phyloP scores from a whole-genome alignment of 2,329 filamentous ascomycete genomes.

The Hypoxylon sp. region DNA sequence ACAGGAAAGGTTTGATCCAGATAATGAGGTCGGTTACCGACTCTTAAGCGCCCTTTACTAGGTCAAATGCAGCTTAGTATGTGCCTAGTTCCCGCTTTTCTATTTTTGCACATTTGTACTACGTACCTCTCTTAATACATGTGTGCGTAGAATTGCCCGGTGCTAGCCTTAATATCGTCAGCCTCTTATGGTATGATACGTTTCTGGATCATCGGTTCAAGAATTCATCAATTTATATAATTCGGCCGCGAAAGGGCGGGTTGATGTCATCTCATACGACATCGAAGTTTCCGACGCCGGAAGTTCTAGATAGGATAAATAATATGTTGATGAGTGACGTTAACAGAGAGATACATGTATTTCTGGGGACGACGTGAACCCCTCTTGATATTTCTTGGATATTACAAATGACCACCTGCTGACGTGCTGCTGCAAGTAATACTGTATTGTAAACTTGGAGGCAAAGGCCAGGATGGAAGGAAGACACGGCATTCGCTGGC shows the following conservation, averaged over 20 bases:
- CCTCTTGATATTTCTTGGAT: constrained; percentile 16
- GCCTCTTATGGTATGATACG: constrained; percentile 10
- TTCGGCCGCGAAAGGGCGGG: neutral
- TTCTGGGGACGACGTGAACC: constrained; percentile 11
- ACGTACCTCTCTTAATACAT: neutral
- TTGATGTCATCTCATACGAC: constrained; percentile 6
- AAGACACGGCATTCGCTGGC: constrained; percentile 16
- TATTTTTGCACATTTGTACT: constrained; percentile 33
- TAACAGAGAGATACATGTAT: neutral
- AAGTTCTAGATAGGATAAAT: neutral
- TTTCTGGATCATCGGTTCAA: constrained; percentile 4
- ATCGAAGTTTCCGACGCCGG: constrained; percentile 1
- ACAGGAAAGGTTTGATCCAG: constrained; percentile 10
- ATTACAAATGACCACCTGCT: constrained; percentile 36
- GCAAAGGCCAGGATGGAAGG: constrained; percentile 10
- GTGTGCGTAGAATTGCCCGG: constrained; percentile 3
- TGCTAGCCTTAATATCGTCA: constrained; percentile 9
- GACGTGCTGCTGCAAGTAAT: constrained; percentile 46
- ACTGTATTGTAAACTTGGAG: constrained; percentile 22
- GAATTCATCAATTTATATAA: neutral
- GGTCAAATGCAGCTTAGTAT: neutral
- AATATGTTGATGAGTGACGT: neutral
- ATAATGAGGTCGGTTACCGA: constrained; percentile 10
- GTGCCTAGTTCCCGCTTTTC: constrained; percentile 20
- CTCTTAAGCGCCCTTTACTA: constrained; percentile 3